Percentiles rank a stretch among this genome's conserved stretches.
Evolutionary conservation across 2,329 filamentous ascomycete genomes (phyloP).

Genomic region (Cadophora sp.): DNA sequence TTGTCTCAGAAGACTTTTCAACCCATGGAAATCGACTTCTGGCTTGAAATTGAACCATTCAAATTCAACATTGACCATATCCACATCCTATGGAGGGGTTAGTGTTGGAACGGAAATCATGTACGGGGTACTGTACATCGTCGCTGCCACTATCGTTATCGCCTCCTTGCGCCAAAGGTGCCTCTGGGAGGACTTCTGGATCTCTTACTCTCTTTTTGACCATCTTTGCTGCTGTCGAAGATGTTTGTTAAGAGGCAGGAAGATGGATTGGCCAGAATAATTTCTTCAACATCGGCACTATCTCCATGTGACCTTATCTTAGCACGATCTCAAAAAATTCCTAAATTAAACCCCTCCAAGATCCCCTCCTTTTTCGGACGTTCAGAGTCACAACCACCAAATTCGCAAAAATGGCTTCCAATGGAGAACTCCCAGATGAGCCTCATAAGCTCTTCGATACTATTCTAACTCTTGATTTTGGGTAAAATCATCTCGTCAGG

Average conservation of each 20-base stretch:
- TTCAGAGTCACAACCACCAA: conserved; percentile 14
- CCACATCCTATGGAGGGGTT: conserved; percentile 65
- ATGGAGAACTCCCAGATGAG: conserved; percentile 33
- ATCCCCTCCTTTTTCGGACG: conserved; percentile 7
- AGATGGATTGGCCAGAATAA: conserved; percentile 6
- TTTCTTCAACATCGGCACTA: conserved; percentile 6
- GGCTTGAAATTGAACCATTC: conserved; percentile 98
- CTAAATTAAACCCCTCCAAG: conserved; percentile 8
- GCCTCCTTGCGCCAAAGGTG: conserved; percentile 33
- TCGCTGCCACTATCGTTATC: conserved; percentile 42
- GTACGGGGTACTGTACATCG: conserved; percentile 36
- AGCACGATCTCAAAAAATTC: conserved; percentile 17
- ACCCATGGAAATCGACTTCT: conserved; percentile 90
- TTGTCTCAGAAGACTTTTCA: conserved; percentile 88
- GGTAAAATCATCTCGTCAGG: conserved; percentile 41
- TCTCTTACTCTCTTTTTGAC: conserved; percentile 46
- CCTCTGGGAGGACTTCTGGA: conserved; percentile 42
- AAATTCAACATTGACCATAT: conserved; percentile 94
- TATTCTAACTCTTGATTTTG: conserved; percentile 76
- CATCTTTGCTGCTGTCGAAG: conserved; percentile 36
- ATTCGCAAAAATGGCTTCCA: conserved; percentile 31
- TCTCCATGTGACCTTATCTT: conserved; percentile 18
- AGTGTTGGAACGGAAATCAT: background rate
- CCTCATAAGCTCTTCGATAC: conserved; percentile 52
- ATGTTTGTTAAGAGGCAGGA: background rate